These are phyloP conservation scores for Xylariaceae sp. DNA, from an alignment of 2,329 filamentous ascomycete genomes.

Conservation along the genomic window DNA sequence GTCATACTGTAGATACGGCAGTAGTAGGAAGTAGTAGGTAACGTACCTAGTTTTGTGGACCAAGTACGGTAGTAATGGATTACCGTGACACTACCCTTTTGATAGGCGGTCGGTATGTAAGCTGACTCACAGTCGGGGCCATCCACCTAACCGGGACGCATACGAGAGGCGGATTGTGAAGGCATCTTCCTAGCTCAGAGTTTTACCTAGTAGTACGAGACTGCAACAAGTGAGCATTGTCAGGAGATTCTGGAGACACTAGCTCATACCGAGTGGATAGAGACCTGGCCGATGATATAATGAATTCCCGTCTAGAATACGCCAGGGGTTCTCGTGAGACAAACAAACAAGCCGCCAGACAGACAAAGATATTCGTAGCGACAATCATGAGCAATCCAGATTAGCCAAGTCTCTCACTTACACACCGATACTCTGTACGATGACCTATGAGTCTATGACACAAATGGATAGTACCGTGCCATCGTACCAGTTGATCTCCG, in stretches of 20 bases:
- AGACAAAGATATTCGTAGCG: not conserved
- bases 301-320: not conserved
- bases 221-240: not conserved
- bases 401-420: not conserved
- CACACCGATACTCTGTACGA: not conserved
- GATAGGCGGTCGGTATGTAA: not conserved
- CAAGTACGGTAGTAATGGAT: too few relatives aligned
- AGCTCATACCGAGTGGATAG: not conserved
- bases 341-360: not conserved
- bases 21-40: too few relatives aligned
- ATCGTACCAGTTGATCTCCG: not conserved
- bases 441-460: not conserved
- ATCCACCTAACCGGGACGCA: not conserved
- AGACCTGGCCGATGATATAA: not conserved
- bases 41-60: too few relatives aligned
- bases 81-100: too few relatives aligned
- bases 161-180: not conserved
- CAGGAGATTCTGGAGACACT: too few relatives aligned
- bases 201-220: not conserved
- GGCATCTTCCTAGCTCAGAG: not conserved
- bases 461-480: too few relatives aligned
- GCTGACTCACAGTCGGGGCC: slow-evolving; percentile 6
- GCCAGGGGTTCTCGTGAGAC: not conserved
- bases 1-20: not conserved
- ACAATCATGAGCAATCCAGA: not conserved